Conservation (phyloP, 805 yeast species). For the Schizosaccharomyces cryophilus region DNA sequence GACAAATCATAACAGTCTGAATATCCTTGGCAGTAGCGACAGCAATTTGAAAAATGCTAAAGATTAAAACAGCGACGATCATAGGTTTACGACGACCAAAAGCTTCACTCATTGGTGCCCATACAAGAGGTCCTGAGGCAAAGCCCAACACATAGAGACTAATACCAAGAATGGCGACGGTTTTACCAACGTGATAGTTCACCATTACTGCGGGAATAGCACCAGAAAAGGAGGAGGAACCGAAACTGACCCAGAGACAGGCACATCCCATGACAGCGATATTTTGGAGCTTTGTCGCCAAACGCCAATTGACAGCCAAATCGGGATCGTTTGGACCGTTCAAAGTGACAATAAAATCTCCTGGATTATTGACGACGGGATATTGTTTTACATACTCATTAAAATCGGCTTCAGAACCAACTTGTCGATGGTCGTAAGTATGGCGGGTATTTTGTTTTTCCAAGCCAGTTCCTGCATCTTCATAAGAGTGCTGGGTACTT, state of each 20-base stretch:
- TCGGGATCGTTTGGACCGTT: conserved; percentile 7
- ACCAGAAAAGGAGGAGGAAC: conserved; percentile 38
- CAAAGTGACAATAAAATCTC: conserved; percentile 6
- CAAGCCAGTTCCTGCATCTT: background rate
- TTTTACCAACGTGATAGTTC: conserved; percentile 32
- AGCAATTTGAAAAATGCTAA: conserved; percentile 40
- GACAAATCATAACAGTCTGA: conserved; percentile 49
- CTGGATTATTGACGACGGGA: background rate
- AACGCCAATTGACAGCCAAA: background rate
- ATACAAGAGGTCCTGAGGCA: conserved; percentile 70
- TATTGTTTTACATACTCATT: background rate
- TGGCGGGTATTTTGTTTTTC: no score
- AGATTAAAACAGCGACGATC: conserved; percentile 30
- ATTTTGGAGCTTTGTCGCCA: background rate
- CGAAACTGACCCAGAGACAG: conserved; percentile 28
- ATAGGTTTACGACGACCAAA: conserved; percentile 47
- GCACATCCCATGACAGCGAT: background rate
- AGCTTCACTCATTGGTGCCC: conserved; percentile 67
- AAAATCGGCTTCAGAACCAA: background rate
- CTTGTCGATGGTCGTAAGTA: no score
- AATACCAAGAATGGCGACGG: conserved; percentile 46
- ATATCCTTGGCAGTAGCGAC: conserved; percentile 53
- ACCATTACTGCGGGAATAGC: conserved; percentile 26
- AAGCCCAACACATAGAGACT: conserved; percentile 71
- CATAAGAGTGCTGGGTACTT: background rate